These are phyloP conservation scores for Diacronema lutheri DNA, from an alignment of 78 protist genomes.

Conservation along the genomic window DNA sequence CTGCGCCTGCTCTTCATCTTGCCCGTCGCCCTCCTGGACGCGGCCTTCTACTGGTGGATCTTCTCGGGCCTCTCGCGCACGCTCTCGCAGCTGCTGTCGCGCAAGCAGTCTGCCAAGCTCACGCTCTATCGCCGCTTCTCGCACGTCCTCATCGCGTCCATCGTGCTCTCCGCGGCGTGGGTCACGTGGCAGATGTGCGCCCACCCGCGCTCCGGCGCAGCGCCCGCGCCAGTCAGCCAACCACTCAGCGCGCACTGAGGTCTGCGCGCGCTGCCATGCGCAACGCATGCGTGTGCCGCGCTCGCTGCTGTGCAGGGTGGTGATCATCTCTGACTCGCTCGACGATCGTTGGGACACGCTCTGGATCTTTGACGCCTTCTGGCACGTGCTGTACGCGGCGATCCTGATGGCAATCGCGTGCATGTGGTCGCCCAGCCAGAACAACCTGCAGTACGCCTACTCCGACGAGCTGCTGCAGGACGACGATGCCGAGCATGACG, in stretches of 20 bases:
- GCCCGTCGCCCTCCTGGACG: background rate
- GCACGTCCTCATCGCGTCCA: background rate
- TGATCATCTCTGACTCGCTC: background rate
- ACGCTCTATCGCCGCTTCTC: constrained; percentile 1
- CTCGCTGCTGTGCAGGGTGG: no score
- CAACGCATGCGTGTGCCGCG: no score
- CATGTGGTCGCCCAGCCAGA: background rate
- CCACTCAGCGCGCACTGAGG: no score
- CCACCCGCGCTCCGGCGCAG: no score
- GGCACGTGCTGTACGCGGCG: background rate
- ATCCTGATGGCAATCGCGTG: background rate
- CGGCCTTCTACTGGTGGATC: background rate
- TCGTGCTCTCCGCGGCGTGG: background rate
- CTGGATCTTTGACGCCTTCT: constrained; percentile 6
- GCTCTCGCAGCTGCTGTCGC: background rate
- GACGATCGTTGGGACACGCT: background rate
- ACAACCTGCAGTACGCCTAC: constrained; percentile 20
- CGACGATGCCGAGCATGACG: background rate
- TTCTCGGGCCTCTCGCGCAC: background rate
- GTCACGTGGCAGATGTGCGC: background rate
- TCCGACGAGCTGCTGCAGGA: background rate
- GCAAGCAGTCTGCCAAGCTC: background rate
- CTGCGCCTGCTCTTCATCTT: background rate
- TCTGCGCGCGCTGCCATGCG: no score
- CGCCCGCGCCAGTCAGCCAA: no score